phyloP scores from a whole-genome alignment of 2,329 filamentous ascomycete genomes.

The Proliferodiscus dingleyae region DNA sequence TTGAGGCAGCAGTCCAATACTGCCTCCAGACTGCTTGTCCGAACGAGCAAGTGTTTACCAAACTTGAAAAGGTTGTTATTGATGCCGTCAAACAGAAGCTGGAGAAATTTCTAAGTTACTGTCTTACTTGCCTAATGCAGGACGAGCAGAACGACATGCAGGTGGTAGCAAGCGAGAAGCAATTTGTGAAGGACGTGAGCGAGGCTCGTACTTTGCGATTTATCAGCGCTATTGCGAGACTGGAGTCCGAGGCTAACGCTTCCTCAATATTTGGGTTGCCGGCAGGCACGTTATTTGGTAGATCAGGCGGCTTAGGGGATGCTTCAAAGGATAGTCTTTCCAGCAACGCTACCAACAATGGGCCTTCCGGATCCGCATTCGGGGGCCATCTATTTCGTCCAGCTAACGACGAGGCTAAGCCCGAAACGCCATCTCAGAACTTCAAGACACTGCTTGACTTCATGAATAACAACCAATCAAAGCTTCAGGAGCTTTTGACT shows the following conservation, averaged over 20 bases:
- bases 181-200: background rate
- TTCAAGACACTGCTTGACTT: background rate
- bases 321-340: background rate
- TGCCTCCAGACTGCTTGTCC: conserved; percentile 1
- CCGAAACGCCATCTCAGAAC: background rate
- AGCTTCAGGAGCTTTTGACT: background rate
- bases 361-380: background rate
- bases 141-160: background rate
- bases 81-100: background rate
- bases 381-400: background rate
- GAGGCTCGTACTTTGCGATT: background rate
- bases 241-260: background rate
- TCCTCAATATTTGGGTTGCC: background rate
- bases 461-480: background rate
- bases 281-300: background rate
- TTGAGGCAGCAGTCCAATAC: background rate
- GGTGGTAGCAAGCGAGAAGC: background rate
- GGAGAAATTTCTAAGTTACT: background rate
- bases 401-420: no score
- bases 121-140: background rate
- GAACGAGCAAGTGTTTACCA: background rate
- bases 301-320: background rate
- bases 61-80: background rate
- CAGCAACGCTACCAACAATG: background rate
- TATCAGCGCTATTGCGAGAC: background rate